Evolutionary conservation across 2,329 filamentous ascomycete species (phyloP), one percentile per base, ranked within the genome.

Genomic region (Aspergillus viridinutans): DNA sequence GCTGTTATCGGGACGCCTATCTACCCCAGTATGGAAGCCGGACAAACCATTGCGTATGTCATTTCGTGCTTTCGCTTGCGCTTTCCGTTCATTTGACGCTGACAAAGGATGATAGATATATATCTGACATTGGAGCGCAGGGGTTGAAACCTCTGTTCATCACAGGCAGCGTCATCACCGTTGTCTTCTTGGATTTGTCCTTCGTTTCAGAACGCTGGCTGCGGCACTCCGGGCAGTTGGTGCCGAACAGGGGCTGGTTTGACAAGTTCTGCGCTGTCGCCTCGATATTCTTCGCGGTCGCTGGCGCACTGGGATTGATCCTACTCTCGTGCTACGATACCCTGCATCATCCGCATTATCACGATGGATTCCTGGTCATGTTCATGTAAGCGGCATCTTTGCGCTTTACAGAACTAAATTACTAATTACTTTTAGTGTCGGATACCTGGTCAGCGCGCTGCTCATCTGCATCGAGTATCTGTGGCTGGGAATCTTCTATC

Each of bases 401-500:
- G 42, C 25, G 7, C 3, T 14, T 10, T 35, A 20, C 25, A 25
- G 21, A 29, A 17, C 17, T 3, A 14, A 51, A 52, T 45, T 23
- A 21, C n/a, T n/a, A 17, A 38, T 14, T 14, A 12, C 20, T 43
- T 43, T 6, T 45, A 77, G 75, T 55, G 85, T 74, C 14, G 94
- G 91, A 35, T 97, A 96, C 72, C 79, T 97, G 54, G 70, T 96
- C 54, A 90, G 87, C 4, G 92, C 93, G 55, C 82, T 97, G 64
- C 93, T 92, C 74, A 89, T 93, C 63, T 97, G 92, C 78, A 86
- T 85, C 78, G 92, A 97, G 73, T 97, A 96, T 73, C 88, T 94
- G 68, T 86, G 90, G 2, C 82, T 97, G 1, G 91, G 92, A 26
- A 85, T 88, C 53, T 87, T 88, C 71, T 90, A 92, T 78, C 88